Conservation (phyloP, 2,329 filamentous ascomycete genomes). For the Xylariaceae sp. region DNA sequence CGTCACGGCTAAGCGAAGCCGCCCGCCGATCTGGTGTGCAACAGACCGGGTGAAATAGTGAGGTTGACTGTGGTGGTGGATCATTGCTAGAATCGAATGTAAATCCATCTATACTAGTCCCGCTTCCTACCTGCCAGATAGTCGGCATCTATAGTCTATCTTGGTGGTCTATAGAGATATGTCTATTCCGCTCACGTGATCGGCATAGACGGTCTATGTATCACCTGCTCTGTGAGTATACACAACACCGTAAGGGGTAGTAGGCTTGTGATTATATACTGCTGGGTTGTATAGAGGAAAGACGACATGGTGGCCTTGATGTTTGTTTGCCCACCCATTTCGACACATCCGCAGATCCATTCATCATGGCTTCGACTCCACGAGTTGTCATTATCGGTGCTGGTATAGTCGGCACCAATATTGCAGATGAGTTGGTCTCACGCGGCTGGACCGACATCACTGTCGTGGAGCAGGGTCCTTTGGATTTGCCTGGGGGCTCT, state of each 20-base stretch:
- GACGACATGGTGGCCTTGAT: too few species aligned
- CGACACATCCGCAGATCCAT: constrained; percentile 4
- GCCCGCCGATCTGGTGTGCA: too few species aligned
- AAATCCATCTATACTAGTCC: too few species aligned
- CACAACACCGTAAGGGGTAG: background rate
- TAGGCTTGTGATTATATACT: constrained; percentile 5
- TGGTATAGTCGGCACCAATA: constrained; percentile 18
- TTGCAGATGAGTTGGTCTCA: constrained; percentile 18
- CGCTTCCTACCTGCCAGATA: too few species aligned
- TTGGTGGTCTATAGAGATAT: too few species aligned
- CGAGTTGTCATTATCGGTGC: constrained; percentile 18
- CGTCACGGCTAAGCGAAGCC: too few species aligned
- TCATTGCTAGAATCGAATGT: too few species aligned
- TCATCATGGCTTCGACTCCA: constrained; percentile 14
- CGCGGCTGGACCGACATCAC: constrained; percentile 19
- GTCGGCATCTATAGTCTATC: too few species aligned
- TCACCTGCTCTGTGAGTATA: constrained; percentile 7
- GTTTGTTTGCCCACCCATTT: too few species aligned
- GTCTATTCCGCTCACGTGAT: constrained; percentile 15
- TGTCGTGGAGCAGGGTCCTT: constrained; percentile 17
- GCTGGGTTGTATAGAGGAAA: constrained; percentile 15
- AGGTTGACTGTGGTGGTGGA: too few species aligned
- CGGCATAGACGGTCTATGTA: constrained; percentile 9
- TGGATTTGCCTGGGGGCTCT: constrained; percentile 15
- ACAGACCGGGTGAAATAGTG: too few species aligned